Base-by-base conservation (phyloP, 2,329 filamentous ascomycete genomes). In the Ophiostoma fasciatum region DNA sequence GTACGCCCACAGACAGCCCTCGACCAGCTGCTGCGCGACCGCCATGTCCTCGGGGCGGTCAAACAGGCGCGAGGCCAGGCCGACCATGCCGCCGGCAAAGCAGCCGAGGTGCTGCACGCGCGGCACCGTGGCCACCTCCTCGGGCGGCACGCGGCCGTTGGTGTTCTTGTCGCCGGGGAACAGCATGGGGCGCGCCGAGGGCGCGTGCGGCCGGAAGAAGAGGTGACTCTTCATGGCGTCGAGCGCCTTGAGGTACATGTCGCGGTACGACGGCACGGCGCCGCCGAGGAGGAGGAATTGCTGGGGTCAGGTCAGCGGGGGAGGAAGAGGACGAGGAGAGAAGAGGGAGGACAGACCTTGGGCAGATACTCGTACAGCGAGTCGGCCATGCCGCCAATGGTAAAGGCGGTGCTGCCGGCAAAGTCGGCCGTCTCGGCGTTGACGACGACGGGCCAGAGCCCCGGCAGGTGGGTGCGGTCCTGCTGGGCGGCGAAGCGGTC, bases 361-460 rank as follows among this genome's bases (percentile, higher is more conserved):
- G 70, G 63, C 14, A 74, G 59, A 44, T 75, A 75, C 45, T 75
- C 71, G 48, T 74, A 75, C 4, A 67, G 49, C 6, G 63, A 68
- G 46, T 68, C 62, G 11, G 62, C 55, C 25, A 59, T 56, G 12
- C 58, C 59, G 23, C 63, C 64, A 13, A 68, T 51, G 7, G 58
- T 62, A 39, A 64, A 68, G 44, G 52, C 45, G 12, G 43, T 42
- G 18, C 56, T 54, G 2, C 50, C 43, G 11, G 49, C 42, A 33
- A 57, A 58, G 49, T 49, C 65, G 55, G 57, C 73, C 62, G 45
- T 68, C 59, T 48, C 66, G 63, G 49, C 74, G 54, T 83, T 74
- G 35, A 85, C 55, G 37, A 60, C 61, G 38, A 71, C 63, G 1
- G 81, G 79, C 78, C 78, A 85, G 54, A 87, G 60, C 3, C 82